Conservation (phyloP, 805 yeast species). For the Blastobotrys chiropterorum region DNA sequence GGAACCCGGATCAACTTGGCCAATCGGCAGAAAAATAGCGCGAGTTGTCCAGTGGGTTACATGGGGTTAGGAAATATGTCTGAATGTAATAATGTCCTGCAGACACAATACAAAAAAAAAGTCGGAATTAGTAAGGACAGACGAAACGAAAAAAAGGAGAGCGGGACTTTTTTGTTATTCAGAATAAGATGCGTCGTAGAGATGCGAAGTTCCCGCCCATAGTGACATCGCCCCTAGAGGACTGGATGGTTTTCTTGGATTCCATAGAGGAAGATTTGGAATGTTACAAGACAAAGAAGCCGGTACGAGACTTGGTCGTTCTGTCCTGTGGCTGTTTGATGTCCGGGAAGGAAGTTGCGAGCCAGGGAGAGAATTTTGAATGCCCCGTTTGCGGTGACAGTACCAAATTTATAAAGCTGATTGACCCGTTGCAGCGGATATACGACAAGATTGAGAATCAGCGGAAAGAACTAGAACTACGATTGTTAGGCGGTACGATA, state of each 20-base stretch:
- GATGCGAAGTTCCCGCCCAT: not conserved
- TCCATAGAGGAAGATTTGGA: conserved; percentile 13
- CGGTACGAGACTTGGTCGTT: conserved; percentile 8
- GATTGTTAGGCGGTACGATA: not conserved
- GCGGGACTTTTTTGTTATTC: not conserved
- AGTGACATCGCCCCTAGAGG: conserved; percentile 4
- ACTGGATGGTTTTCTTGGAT: conserved; percentile 16
- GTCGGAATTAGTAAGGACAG: not conserved
- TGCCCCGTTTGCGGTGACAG: not conserved
- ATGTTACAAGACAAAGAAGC: not conserved
- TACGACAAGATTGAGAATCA: conserved; percentile 3
- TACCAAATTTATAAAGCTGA: not conserved
- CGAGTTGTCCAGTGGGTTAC: not conserved
- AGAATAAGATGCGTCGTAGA: not conserved
- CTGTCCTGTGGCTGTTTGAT: conserved; percentile 18
- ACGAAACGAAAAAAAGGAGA: not conserved
- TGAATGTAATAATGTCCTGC: not conserved
- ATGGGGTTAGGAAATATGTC: not conserved
- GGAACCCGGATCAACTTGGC: not conserved
- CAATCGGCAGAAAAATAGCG: not conserved
- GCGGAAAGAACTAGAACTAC: not conserved
- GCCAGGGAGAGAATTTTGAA: not conserved
- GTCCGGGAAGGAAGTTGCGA: conserved; percentile 8
- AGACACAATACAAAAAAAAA: not conserved
- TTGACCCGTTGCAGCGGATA: conserved; percentile 1